Evolutionary conservation across 306 rosid species (phyloP).

Genomic region (Astragalus membranaceus): DNA sequence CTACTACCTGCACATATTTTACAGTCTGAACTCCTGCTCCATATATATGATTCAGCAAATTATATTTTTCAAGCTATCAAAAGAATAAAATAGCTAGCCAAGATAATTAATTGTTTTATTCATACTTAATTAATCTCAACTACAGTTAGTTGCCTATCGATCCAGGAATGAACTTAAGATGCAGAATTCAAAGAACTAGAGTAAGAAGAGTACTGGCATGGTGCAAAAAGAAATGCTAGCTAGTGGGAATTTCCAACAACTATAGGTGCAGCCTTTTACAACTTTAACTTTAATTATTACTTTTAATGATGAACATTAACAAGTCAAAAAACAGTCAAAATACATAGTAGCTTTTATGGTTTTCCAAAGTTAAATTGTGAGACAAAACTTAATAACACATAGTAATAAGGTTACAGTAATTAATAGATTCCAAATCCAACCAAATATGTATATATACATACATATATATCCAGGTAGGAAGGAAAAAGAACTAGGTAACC

Average conservation of each 20-base stretch:
- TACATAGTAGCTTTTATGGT: slow-evolving; percentile 37
- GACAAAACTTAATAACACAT: slow-evolving; percentile 20
- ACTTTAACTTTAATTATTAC: slow-evolving; percentile 19
- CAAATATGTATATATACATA: not conserved
- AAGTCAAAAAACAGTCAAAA: slow-evolving; percentile 31
- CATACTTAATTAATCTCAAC: not conserved
- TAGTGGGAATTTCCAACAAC: slow-evolving; percentile 24
- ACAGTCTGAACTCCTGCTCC: too few relatives aligned
- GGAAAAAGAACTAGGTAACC: slow-evolving; percentile 23
- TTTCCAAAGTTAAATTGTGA: slow-evolving; percentile 46
- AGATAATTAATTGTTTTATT: not conserved
- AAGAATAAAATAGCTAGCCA: not conserved
- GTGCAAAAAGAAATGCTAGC: not conserved
- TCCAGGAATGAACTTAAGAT: not conserved
- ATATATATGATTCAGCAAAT: too few relatives aligned
- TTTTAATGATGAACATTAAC: slow-evolving; percentile 26
- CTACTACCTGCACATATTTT: too few relatives aligned
- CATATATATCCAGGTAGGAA: slow-evolving; percentile 13
- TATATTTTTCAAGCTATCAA: not conserved
- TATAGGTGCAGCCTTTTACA: slow-evolving; percentile 16
- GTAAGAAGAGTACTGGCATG: not conserved
- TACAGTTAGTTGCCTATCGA: slow-evolving; percentile 4
- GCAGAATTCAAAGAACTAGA: not conserved
- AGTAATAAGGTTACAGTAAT: not conserved
- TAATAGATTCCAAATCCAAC: slow-evolving; percentile 30